A percentile compares a stretch with the other conserved stretches of the same genome.
These are phyloP conservation scores for Cladophialophora carrionii DNA, from an alignment of 2,329 filamentous ascomycete genomes.

Conservation along the genomic window DNA sequence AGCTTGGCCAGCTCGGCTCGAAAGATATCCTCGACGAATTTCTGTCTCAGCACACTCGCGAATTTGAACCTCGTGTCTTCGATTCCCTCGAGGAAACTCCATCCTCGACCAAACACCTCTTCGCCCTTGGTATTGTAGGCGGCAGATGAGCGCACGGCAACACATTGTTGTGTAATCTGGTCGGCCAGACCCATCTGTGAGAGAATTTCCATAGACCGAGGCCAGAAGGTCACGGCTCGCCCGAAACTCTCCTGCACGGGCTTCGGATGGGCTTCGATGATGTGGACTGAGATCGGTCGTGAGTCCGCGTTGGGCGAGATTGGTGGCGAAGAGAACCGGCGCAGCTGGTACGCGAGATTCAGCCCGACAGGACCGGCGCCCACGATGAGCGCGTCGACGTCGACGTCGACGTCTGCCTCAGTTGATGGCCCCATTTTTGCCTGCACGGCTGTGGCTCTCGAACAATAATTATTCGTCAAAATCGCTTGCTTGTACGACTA, in stretches of 20 bases:
- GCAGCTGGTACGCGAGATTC: conserved; percentile 34
- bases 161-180: conserved; percentile 56
- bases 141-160: conserved; percentile 56
- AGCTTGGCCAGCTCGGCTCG: conserved; percentile 47
- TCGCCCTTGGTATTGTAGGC: conserved; percentile 55
- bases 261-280: conserved; percentile 56
- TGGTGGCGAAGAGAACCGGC: conserved; percentile 40
- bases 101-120: conserved; percentile 52
- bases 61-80: conserved; percentile 58
- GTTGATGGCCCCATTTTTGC: not conserved
- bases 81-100: conserved; percentile 60
- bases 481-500: not conserved
- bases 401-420: conserved; percentile 32
- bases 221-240: conserved; percentile 59
- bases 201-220: conserved; percentile 57
- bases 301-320: conserved; percentile 6
- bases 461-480: not conserved
- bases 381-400: conserved; percentile 43
- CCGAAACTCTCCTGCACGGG: conserved; percentile 57
- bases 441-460: not conserved
- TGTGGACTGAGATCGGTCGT: conserved; percentile 46
- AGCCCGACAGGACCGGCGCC: conserved; percentile 35
- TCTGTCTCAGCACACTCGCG: conserved; percentile 59
- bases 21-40: conserved; percentile 60
- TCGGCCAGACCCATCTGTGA: conserved; percentile 57